Evolutionary conservation across 75 land plant species (phyloP).

Genomic region (Cunninghamia lanceolata): DNA sequence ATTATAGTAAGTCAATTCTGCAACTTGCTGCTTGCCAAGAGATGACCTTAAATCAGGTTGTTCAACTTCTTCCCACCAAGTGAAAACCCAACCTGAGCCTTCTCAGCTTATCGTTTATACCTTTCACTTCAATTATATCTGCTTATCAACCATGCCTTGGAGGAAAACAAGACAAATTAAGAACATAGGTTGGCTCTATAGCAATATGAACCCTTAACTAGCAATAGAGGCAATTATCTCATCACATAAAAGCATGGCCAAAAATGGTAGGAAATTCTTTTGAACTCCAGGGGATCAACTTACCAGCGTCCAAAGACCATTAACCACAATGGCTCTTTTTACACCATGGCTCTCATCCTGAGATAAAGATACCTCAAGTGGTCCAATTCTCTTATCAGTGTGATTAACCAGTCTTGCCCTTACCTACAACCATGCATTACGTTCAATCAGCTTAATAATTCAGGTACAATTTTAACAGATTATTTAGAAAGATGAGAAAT

Average conservation of each 20-base stretch:
- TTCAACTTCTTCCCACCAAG: not conserved
- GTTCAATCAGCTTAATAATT: not conserved
- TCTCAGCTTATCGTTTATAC: not conserved
- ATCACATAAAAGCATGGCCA: not conserved
- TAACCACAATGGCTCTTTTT: constrained; percentile 56
- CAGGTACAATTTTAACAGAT: not conserved
- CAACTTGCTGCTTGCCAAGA: not conserved
- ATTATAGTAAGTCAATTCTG: not conserved
- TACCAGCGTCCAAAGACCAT: constrained; percentile 85
- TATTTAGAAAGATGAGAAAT: not conserved
- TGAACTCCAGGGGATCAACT: constrained; percentile 9
- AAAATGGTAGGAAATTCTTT: not conserved
- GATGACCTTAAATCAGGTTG: not conserved
- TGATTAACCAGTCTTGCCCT: constrained; percentile 62
- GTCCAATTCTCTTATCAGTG: constrained; percentile 73
- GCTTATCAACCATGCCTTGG: not conserved
- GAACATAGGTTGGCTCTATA: not conserved
- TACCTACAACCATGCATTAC: constrained; percentile 40
- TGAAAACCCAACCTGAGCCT: not conserved
- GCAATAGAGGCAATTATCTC: not conserved
- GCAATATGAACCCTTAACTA: not conserved
- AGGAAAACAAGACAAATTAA: not conserved
- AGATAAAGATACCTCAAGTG: constrained; percentile 69
- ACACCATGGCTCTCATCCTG: constrained; percentile 43
- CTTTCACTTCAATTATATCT: not conserved